Base-by-base conservation (phyloP, 2,329 filamentous ascomycete genomes). In the Teratosphaeria viscida region DNA sequence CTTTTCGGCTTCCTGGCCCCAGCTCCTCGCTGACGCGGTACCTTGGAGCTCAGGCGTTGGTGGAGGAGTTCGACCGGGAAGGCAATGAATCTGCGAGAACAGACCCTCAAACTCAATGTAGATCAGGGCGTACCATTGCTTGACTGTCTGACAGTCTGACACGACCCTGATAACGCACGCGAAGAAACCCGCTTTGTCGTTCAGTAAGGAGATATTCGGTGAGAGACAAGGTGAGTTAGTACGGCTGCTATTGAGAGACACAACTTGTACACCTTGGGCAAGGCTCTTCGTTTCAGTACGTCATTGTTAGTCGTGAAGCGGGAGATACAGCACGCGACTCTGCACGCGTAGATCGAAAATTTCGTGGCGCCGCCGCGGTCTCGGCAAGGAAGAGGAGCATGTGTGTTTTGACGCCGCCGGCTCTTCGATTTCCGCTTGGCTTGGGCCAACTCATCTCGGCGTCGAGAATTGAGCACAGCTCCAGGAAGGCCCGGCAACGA, bases 371-470 rank as follows among this genome's bases (percentile, higher is more conserved):
- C 53, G 52, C 23, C 52, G 52, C 29, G 29, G 52, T 32, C 23
- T 26, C 37, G 37, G 52, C 52, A 53, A 53, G 52, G 52, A 53
- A 32, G 39, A 49, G 19, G 32, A 26, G 52, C 14, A 29, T 43
- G 37, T 43, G 37, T 43, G 10, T 43, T 14, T 43, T 12, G 11
- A 43, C 37, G 37, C 37, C 37, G 32, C 26, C 47, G 54, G 27
- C 58, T 52, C 54, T 59, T 54, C 52, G 58, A 59, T 47, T 43
- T 56, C 58, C 19, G 54, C 43, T 29, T 57, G 54, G 54, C 35
- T 54, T 16, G 23, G 55, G 26, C 29, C 39, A 49, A 23, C 26
- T 59, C 54, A 34, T 49, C 52, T 47, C 57, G 23, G 57, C 52
- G 29, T 37, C 52, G 52, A 43, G 32, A 52, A 54, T 32, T 49